Percentiles rank a stretch among this genome's conserved stretches.
phyloP scores from a whole-genome alignment of 2,329 filamentous ascomycete genomes.

The Phialocephala subalpina region DNA sequence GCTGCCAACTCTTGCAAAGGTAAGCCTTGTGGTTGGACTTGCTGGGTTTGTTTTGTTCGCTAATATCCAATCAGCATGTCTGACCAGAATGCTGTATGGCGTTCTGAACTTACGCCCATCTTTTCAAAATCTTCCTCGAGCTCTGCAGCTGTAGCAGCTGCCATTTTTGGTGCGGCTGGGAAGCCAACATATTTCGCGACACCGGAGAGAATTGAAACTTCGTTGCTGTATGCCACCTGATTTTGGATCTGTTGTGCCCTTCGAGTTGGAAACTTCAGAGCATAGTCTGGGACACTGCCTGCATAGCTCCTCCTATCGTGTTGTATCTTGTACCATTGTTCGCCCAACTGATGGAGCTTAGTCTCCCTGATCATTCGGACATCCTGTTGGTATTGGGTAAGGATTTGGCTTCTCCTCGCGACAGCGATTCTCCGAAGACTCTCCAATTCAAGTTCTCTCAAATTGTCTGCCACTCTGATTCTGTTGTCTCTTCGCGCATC shows the following conservation, averaged over 20 bases:
- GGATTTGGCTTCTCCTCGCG: constrained; percentile 84
- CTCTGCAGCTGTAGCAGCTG: constrained; percentile 74
- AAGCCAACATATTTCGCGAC: constrained; percentile 96
- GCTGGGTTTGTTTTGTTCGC: constrained; percentile 40
- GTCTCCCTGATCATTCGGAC: constrained; percentile 84
- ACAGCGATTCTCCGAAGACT: constrained; percentile 78
- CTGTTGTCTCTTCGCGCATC: constrained; percentile 84
- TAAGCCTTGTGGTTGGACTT: constrained; percentile 28
- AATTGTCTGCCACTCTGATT: constrained; percentile 74
- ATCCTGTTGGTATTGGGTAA: constrained; percentile 90
- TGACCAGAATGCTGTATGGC: constrained; percentile 12
- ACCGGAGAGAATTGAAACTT: constrained; percentile 90
- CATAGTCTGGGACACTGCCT: constrained; percentile 82
- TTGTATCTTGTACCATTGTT: constrained; percentile 93
- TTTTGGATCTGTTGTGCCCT: constrained; percentile 81
- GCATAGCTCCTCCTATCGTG: constrained; percentile 82
- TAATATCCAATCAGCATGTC: constrained; percentile 33
- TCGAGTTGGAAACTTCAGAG: constrained; percentile 80
- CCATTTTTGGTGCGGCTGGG: constrained; percentile 89
- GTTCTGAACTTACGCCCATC: constrained; percentile 76
- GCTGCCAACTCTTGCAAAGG: constrained; percentile 44
- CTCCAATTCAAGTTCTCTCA: constrained; percentile 77
- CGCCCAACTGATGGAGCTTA: constrained; percentile 80
- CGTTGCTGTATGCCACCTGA: constrained; percentile 91
- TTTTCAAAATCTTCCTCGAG: constrained; percentile 87